Evolutionary conservation across 1,139 yeast species (phyloP), one percentile per base, ranked within the genome.

Genomic region (Maudiozyma humilis): DNA sequence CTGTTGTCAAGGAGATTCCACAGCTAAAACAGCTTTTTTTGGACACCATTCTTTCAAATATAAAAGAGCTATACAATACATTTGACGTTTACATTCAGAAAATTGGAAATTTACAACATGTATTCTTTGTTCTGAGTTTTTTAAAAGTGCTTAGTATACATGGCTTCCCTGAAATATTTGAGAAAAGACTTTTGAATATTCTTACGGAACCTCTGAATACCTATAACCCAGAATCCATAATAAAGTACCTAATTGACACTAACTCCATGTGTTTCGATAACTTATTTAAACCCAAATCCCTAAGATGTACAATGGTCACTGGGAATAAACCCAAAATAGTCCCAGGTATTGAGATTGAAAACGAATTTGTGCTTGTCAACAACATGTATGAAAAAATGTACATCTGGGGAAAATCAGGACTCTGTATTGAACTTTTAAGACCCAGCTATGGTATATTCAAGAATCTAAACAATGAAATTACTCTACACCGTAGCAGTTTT

Each of bases 331-430:
- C 16, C 8, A 31, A 31, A 2, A 31, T 15, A 15, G n/a, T 15
- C 16, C 10, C 16, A 5, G 33, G 16, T 15, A 31, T 31, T 15
- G 10, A 12, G 14, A 23, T 6, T 23, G 16, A 14, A 2, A 32
- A 12, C 17, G 17, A 19, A 19, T 34, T 14, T 17, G 13, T 17
- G 14, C 3, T 36, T 25, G 14, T 51, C 13, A 58, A 56, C 33
- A 51, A 32, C 14, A 41, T 44, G 7, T 30, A 44, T 18, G 44
- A 47, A 15, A 38, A 47, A 16, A 25, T 55, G 3, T 52, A 49
- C 40, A 31, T 55, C 14, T 57, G 59, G 58, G 48, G 46, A 33
- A 49, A 50, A 3, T 50, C 46, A 1, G 47, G 48, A 1, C 18
- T 38, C 5, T 47, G 51, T 40, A 20, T 54, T 12, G 55, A 52